A percentile compares a stretch with the other conserved stretches of the same genome.
Evolutionary conservation across 2,329 filamentous ascomycete species (phyloP).

Genomic region (Macrophomina pseudophaseolina): DNA sequence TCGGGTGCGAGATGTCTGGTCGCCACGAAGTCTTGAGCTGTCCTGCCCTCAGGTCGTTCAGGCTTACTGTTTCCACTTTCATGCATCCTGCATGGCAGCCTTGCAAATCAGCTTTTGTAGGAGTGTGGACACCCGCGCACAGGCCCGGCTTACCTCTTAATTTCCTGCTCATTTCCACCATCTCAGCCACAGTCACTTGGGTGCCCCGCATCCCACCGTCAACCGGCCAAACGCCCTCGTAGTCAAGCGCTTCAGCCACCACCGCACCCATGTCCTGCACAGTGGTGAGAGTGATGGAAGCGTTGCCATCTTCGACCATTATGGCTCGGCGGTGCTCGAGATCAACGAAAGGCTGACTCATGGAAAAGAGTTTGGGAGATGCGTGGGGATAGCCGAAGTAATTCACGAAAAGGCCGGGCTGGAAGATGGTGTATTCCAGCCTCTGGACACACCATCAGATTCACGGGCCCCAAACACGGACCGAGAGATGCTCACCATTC

Average conservation of each 20-base stretch:
- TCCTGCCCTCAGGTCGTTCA: slow-evolving; percentile 55
- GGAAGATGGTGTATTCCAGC: slow-evolving; percentile 63
- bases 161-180: slow-evolving; percentile 38
- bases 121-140: accelerated
- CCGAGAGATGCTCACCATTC: slow-evolving; percentile 40
- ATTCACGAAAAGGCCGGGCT: slow-evolving; percentile 60
- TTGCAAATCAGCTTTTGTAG: background rate
- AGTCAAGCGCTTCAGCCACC: slow-evolving; percentile 35
- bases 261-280: slow-evolving; percentile 36
- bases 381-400: slow-evolving; percentile 60
- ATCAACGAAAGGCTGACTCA: slow-evolving; percentile 38
- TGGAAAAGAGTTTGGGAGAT: slow-evolving; percentile 50
- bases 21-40: slow-evolving; percentile 49
- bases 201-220: slow-evolving; percentile 37
- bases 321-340: slow-evolving; percentile 37
- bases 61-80: slow-evolving; percentile 51
- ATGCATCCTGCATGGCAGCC: slow-evolving; percentile 32
- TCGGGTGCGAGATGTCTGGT: slow-evolving; percentile 40
- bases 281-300: slow-evolving; percentile 37
- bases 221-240: slow-evolving; percentile 35
- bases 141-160: slow-evolving; percentile 30
- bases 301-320: slow-evolving; percentile 36
- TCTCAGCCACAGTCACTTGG: slow-evolving; percentile 35
- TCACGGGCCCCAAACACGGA: no score
- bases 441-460: background rate